Evolutionary conservation across 805 yeast genomes (phyloP), one percentile per base, ranked within the genome.

Genomic region (Sugiyamaella marilandica): DNA sequence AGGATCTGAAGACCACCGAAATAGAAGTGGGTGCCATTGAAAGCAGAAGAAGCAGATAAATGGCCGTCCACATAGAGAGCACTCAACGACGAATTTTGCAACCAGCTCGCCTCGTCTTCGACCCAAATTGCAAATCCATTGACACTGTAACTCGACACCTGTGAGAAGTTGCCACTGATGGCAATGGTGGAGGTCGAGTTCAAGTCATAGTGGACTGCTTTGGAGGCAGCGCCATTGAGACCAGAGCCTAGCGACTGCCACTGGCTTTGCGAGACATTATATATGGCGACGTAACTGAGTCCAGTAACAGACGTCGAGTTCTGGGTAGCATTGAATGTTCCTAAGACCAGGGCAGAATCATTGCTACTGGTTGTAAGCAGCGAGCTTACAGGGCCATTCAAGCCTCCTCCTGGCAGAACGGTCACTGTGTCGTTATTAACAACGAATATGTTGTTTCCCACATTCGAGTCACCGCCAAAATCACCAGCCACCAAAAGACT

Each of bases 341-440:
- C 88, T 19, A 74, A 67, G 9, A 81, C 54, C 2, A 77, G 48
- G 5, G 84, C 66, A 5, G 69, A 66, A 10, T 67, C 66, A 11
- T 68, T 63, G 24, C 72, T 66, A 2, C 59, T 32, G 5, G 61
- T 5, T 1, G 29, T 46, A 16, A 78, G n/a, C 2, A 55, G 10
- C 10, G 41, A 48, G 11, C 68, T 52, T 1, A 82, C 73, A 1
- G 58, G 56, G 1, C 78, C 75, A 55, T 71, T 64, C 13, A 78
- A 52, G 1, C 81, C 74, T 33, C 76, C 77, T 21, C 65, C 63
- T 1, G 67, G 43, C 11, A 62, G 45, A 2, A 53, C 14, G 9
- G 36, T n/a, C n/a, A 55, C 21, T 5, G 52, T n/a, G 26, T 50
- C 11, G 47, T 55, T 16, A 31, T 37, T n/a, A 41, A 51, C 36